phyloP scores from a whole-genome alignment of 2,329 filamentous ascomycete genomes.

The Trichoderma sp. region DNA sequence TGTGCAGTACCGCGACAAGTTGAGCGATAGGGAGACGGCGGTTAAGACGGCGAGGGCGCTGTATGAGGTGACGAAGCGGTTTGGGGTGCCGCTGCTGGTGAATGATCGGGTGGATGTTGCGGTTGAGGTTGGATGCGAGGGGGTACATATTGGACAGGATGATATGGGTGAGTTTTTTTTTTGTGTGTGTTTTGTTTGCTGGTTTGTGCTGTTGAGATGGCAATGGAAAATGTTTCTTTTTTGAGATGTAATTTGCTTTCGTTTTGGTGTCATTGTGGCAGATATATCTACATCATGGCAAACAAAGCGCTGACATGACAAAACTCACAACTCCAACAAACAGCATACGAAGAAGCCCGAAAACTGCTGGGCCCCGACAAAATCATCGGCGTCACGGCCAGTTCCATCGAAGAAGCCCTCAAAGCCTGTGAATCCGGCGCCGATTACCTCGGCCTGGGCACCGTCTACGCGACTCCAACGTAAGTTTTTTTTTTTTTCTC shows the following conservation, averaged over 20 bases:
- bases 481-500: constrained; percentile 39
- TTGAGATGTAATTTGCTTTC: not conserved
- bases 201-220: not conserved
- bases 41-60: constrained; percentile 68
- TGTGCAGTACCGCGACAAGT: constrained; percentile 91
- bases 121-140: constrained; percentile 79
- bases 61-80: constrained; percentile 64
- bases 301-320: not conserved
- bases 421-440: constrained; percentile 72
- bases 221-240: not conserved
- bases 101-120: constrained; percentile 93
- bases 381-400: constrained; percentile 88
- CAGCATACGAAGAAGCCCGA: constrained; percentile 52
- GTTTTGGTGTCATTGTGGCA: not conserved
- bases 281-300: not conserved
- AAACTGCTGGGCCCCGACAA: constrained; percentile 68
- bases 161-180: constrained; percentile 65
- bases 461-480: constrained; percentile 82
- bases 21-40: constrained; percentile 66
- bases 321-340: not conserved
- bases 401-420: constrained; percentile 67
- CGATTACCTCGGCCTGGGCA: constrained; percentile 87
- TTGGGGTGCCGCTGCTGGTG: constrained; percentile 77
- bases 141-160: constrained; percentile 93
- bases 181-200: not conserved